Evolutionary conservation across 1,284 basidiomycete species (phyloP), one percentile per base, ranked within the genome.

Genomic region (Trichosporon asahii): DNA sequence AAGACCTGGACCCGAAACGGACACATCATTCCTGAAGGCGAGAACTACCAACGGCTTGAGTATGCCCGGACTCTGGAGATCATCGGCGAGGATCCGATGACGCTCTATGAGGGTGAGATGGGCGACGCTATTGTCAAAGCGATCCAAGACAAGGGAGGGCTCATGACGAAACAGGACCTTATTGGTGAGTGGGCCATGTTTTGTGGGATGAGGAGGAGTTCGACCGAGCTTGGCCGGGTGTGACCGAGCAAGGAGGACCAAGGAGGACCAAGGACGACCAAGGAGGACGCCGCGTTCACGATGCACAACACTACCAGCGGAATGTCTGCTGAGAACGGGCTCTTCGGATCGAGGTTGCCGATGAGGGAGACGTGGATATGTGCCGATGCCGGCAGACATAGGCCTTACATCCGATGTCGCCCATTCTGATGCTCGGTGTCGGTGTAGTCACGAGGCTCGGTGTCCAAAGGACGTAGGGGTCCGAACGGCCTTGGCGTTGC

Each of bases 41-140:
- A 69, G 8, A 65, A 46, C n/a, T 78, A 73, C 70, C 68, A 61
- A 1, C 73, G 81, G 18, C 76, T 76, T 11, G 78, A 77, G 29
- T 80, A 78, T 33, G 82, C 81, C 1, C 66, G 66, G 2, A 75
- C 77, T 4, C 74, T 83, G 3, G 68, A 74, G 60, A 65, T 68
- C 18, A 72, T 83, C n/a, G 80, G 79, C 3, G 40, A 71, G 8
- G 68, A 76, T 7, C 57, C 57, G 1, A 61, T 61, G 57, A 8
- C 27, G 6, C 57, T 61, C 15, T 61, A 61, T 27, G 57, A 61
- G 29, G 57, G 57, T 31, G 57, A 61, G 7, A 61, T 61, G 18
- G 57, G 57, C 8, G 57, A 61, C 3, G 57, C 57, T 18, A 61
- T 61, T 27, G 27, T 14, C 15, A 31, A 61, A 31, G 57, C 57